phyloP scores from a whole-genome alignment of 306 rosid genomes.

The Vigna reflexopilosa region DNA sequence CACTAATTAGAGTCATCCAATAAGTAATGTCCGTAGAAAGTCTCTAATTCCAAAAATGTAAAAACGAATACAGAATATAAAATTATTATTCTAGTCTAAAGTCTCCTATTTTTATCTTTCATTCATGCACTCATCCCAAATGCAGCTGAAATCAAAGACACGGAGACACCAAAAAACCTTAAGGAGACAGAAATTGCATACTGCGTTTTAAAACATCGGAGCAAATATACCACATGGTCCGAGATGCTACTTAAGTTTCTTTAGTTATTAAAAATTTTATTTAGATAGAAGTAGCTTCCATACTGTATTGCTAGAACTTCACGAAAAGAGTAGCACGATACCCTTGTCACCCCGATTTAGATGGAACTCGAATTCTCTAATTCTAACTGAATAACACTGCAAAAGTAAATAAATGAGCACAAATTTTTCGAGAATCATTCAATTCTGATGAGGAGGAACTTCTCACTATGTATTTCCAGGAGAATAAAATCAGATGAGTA shows the following conservation, averaged over 20 bases:
- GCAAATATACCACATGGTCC: not conserved
- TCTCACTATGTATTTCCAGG: no score
- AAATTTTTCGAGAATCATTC: not conserved
- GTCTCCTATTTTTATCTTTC: no score
- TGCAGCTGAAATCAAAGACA: not conserved
- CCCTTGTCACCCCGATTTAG: not conserved
- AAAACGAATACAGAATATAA: no score
- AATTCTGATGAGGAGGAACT: no score
- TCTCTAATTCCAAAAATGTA: no score
- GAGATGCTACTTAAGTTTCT: not conserved
- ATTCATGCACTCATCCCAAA: not conserved
- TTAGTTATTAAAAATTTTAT: not conserved
- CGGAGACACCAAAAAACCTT: not conserved
- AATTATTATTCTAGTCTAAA: no score
- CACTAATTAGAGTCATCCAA: no score
- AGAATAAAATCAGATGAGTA: no score
- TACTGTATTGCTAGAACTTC: not conserved
- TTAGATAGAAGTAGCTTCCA: not conserved
- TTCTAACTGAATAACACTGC: not conserved
- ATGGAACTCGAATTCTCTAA: not conserved
- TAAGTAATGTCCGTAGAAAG: no score
- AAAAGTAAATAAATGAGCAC: not conserved
- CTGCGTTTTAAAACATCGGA: not conserved
- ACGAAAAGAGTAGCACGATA: not conserved
- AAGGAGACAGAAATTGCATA: no score